A percentile compares a stretch with the other conserved stretches of the same genome.
Conservation (phyloP, 2,329 filamentous ascomycete species). For the Bertia moriformis region DNA sequence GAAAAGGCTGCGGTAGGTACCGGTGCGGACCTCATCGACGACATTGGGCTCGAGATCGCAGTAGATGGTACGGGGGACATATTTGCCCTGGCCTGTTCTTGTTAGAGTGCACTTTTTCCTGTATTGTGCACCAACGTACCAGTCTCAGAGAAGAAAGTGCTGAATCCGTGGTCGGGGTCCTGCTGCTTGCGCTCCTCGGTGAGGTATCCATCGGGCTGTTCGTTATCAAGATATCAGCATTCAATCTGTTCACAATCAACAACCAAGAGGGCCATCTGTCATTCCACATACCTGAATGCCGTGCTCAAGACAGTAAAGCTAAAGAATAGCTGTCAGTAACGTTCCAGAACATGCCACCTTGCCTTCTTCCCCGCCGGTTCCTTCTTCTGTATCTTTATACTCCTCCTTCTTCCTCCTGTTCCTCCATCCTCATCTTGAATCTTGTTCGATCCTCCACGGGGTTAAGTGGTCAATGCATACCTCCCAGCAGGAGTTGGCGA, state of each 20-base stretch:
- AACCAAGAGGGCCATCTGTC: too few species aligned
- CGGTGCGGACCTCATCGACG: conserved; percentile 59
- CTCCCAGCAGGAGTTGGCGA: conserved; percentile 65
- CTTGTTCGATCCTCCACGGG: neutral
- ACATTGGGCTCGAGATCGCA: conserved; percentile 61
- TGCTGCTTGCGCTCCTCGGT: conserved; percentile 55
- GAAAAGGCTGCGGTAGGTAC: conserved; percentile 55
- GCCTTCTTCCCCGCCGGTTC: too few species aligned
- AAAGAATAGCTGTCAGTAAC: conserved; percentile 17
- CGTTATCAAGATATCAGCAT: conserved; percentile 1
- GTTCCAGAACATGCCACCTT: too few species aligned
- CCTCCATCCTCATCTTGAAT: too few species aligned
- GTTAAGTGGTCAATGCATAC: conserved; percentile 21
- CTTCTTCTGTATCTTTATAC: too few species aligned
- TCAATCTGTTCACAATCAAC: neutral
- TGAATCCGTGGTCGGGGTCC: conserved; percentile 55
- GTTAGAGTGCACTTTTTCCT: neutral
- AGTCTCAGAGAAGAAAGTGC: conserved; percentile 63
- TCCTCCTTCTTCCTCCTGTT: too few species aligned
- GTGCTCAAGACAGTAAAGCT: conserved; percentile 65
- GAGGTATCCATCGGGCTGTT: conserved; percentile 55
- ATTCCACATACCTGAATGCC: conserved; percentile 47
- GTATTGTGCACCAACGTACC: conserved; percentile 29
- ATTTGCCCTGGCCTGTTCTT: conserved; percentile 49
- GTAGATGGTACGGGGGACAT: conserved; percentile 61